A percentile compares a stretch with the other conserved stretches of the same genome.
phyloP scores from a whole-genome alignment of 2,329 filamentous ascomycete genomes.

The Xylaria digitata region DNA sequence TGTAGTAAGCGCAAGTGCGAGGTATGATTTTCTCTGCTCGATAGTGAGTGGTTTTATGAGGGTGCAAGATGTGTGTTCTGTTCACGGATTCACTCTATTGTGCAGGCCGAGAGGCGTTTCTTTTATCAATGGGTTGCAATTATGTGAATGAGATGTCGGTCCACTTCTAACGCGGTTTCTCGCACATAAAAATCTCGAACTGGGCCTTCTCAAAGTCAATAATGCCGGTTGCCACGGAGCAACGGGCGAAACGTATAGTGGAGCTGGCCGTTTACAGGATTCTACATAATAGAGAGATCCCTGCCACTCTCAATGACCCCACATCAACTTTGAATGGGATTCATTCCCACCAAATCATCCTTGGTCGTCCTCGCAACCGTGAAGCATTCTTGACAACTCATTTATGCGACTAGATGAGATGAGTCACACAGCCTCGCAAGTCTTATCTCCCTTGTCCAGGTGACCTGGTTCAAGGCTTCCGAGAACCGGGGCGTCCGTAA shows the following conservation, averaged over 20 bases:
- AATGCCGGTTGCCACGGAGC: slow-evolving; percentile 39
- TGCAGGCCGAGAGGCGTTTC: slow-evolving; percentile 53
- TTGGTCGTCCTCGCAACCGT: slow-evolving; percentile 41
- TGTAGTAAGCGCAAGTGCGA: not conserved
- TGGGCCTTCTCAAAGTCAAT: slow-evolving; percentile 36
- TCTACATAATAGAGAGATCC: no score
- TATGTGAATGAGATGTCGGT: not conserved
- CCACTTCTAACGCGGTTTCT: slow-evolving; percentile 28
- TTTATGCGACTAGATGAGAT: slow-evolving; percentile 44
- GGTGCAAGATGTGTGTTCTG: slow-evolving; percentile 12
- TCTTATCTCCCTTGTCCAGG: slow-evolving; percentile 46
- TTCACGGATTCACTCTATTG: not conserved
- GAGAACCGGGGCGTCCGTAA: slow-evolving; percentile 7
- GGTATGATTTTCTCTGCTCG: not conserved
- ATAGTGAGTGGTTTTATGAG: not conserved
- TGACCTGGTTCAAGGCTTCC: not conserved
- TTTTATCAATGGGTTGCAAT: slow-evolving; percentile 32
- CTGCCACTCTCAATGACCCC: not conserved
- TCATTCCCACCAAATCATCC: slow-evolving; percentile 35
- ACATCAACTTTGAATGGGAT: slow-evolving; percentile 11
- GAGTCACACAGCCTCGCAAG: slow-evolving; percentile 49
- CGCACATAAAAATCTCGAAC: slow-evolving; percentile 33
- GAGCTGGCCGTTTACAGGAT: slow-evolving; percentile 11
- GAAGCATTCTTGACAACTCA: slow-evolving; percentile 40
- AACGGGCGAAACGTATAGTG: slow-evolving; percentile 23